Evolutionary conservation across 2,329 filamentous ascomycete species (phyloP).

Genomic region (Fusarium sambucinum): DNA sequence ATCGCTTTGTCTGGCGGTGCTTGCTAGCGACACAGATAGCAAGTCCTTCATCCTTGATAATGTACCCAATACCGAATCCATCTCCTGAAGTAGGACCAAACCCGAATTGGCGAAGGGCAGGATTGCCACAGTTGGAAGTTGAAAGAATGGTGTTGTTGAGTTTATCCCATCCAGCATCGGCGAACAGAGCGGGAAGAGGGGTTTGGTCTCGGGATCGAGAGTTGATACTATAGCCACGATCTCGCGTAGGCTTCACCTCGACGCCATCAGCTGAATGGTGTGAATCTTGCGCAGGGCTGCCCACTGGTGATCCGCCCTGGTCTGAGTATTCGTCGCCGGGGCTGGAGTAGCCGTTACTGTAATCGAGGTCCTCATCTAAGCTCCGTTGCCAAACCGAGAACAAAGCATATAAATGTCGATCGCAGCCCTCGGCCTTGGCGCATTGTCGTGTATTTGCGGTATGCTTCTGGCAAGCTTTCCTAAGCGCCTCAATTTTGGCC

Average conservation of each 20-base stretch:
- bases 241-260: constrained; percentile 55
- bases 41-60: constrained; percentile 85
- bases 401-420: constrained; percentile 92
- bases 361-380: constrained; percentile 74
- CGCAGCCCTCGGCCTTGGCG: constrained; percentile 89
- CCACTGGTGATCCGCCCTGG: constrained; percentile 58
- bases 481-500: constrained; percentile 86
- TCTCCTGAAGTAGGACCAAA: constrained; percentile 95
- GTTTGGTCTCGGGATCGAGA: constrained; percentile 61
- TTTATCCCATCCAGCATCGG: constrained; percentile 91
- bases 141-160: constrained; percentile 94
- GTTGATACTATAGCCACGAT: constrained; percentile 67
- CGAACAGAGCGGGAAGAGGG: constrained; percentile 82
- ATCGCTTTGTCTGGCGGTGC: constrained; percentile 91
- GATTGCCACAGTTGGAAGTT: constrained; percentile 99
- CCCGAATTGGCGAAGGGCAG: constrained; percentile 92
- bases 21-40: constrained; percentile 94
- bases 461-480: constrained; percentile 86
- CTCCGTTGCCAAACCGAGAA: constrained; percentile 95
- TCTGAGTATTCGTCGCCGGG: constrained; percentile 64
- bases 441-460: constrained; percentile 84
- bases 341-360: constrained; percentile 74
- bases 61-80: constrained; percentile 97
- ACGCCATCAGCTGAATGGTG: constrained; percentile 51
- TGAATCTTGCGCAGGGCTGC: constrained; percentile 67